Evolutionary conservation across 2,329 filamentous ascomycete genomes (phyloP).

Genomic region (Apiospora saccharicola): DNA sequence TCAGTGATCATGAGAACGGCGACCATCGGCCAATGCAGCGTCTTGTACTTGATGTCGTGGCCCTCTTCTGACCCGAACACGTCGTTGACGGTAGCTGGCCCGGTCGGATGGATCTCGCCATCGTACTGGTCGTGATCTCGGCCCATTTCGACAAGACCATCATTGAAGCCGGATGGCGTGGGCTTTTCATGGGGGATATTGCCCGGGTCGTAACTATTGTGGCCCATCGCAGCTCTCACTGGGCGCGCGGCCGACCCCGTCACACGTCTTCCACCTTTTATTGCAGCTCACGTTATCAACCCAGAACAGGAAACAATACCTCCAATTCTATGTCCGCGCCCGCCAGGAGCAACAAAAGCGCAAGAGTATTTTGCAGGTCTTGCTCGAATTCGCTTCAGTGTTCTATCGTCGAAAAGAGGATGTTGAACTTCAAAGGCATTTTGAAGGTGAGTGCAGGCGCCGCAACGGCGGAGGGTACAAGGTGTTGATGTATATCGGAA

Average conservation of each 20-base stretch:
- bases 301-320: too few relatives aligned
- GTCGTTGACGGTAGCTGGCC: constrained; percentile 40
- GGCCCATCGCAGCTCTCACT: constrained; percentile 20
- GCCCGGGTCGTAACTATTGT: constrained; percentile 26
- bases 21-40: constrained; percentile 59
- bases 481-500: too few relatives aligned
- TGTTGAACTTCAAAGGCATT: background rate
- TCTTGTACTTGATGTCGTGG: constrained; percentile 59
- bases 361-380: background rate
- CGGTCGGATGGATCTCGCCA: constrained; percentile 27
- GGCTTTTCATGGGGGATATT: background rate
- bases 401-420: background rate
- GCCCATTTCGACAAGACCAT: constrained; percentile 20
- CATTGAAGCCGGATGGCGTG: background rate
- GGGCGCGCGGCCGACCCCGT: background rate
- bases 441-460: background rate
- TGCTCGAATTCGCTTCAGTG: background rate
- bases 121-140: constrained; percentile 9
- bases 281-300: background rate
- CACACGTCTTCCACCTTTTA: background rate
- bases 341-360: background rate
- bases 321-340: background rate
- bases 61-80: constrained; percentile 48
- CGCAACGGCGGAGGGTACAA: too few relatives aligned
- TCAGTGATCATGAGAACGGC: constrained; percentile 63